Evolutionary conservation across 805 yeast genomes (phyloP), one percentile per base, ranked within the genome.

Genomic region (Lachancea dasiensis): DNA sequence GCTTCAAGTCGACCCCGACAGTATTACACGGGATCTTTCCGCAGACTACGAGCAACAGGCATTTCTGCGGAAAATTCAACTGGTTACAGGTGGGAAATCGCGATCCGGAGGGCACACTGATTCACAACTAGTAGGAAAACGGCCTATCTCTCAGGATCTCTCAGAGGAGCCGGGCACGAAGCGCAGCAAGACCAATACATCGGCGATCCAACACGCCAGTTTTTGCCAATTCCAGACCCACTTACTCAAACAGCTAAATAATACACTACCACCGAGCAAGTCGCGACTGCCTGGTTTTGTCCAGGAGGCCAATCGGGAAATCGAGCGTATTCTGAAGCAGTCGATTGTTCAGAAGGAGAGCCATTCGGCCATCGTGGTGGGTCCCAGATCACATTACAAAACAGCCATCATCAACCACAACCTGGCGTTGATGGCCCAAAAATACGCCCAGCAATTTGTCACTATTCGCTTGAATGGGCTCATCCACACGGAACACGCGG

Each of bases 311-410:
- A 48, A 54, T 28, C 44, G 61, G 1, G 82, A 82, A 44, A 54
- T 89, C 1, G 73, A 72, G 44, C 61, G 65, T 9, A 56, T 85
- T 47, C 54, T 89, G 35, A 75, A 75, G 34, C 78, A 77, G 44
- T 79, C 95, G 0, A 69, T 87, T 1, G 63, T 66, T 17, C 75
- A 75, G 43, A 70, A 74, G 20, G 92, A 86, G 45, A 89, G 95
- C 5, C 86, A 85, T 53, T 90, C 97, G 2, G 75, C 79, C 9
- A 63, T 90, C 5, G 42, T 90, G 1, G 69, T 87, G 31, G 97
- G 97, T 0, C 86, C 95, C 0, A 64, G 87, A 29, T 77, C 81
- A 2, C 66, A 78, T 4, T 97, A 95, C 0, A 90, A 90, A 54
- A 68, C 89, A 0, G 61, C 74, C 2, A 58, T 84, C 3, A 63